These are phyloP conservation scores for Paecilomyces formosus DNA, from an alignment of 2,329 filamentous ascomycete species.

Conservation along the genomic window DNA sequence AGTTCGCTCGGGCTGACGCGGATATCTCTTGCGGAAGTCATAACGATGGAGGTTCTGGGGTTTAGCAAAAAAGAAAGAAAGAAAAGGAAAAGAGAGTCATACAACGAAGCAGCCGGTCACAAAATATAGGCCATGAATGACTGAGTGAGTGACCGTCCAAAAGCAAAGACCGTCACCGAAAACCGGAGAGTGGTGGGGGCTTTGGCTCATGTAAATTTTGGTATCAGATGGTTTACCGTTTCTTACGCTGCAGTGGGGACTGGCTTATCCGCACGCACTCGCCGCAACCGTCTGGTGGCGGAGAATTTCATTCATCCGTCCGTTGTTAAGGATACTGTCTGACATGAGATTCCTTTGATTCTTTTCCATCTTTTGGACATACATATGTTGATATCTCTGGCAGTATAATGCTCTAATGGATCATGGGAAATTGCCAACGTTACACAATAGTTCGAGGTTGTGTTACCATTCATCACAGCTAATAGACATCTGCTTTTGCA, in stretches of 20 bases:
- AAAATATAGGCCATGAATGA: background rate
- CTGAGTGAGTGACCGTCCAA: background rate
- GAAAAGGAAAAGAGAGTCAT: background rate
- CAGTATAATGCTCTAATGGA: too few relatives aligned
- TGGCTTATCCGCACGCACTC: background rate
- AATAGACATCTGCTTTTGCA: background rate
- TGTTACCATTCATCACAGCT: background rate
- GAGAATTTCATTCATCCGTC: background rate
- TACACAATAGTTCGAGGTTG: background rate
- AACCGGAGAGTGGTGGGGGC: background rate
- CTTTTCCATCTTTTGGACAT: too few relatives aligned
- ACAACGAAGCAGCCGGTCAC: background rate
- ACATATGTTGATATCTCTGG: too few relatives aligned
- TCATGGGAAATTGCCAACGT: too few relatives aligned
- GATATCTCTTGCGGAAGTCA: slow-evolving; percentile 28
- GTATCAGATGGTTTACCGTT: background rate
- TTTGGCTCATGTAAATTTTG: background rate
- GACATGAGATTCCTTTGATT: too few relatives aligned
- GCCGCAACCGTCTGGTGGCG: background rate
- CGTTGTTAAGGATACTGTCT: too few relatives aligned
- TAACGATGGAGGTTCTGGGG: background rate
- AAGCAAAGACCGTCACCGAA: background rate
- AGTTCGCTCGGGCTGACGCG: slow-evolving; percentile 19
- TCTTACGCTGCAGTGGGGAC: background rate
- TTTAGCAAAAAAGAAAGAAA: background rate